phyloP scores from a whole-genome alignment of 176 grass and related monocot species.

The Rhipidocladum racemiflorum region DNA sequence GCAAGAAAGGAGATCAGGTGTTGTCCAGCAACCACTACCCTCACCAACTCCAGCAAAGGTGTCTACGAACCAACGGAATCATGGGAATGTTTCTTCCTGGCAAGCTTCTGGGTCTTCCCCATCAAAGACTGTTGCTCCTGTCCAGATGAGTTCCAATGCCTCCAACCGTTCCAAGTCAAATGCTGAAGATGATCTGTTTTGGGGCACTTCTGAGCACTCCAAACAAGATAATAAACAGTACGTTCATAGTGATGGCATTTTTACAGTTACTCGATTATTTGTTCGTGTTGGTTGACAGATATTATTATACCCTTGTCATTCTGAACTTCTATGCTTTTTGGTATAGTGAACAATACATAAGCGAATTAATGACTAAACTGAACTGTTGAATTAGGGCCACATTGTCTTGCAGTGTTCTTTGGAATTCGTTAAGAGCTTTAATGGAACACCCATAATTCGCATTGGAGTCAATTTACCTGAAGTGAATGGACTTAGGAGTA shows the following conservation, averaged over 20 bases:
- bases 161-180: slow-evolving; percentile 59
- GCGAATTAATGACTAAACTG: not conserved
- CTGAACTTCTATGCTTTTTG: not conserved
- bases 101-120: slow-evolving; percentile 77
- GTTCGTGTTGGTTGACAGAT: not conserved
- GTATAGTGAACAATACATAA: not conserved
- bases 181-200: slow-evolving; percentile 95
- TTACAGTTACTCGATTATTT: slow-evolving; percentile 4
- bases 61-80: slow-evolving; percentile 46
- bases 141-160: slow-evolving; percentile 52
- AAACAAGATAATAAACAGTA: slow-evolving; percentile 92
- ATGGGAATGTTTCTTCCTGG: slow-evolving; percentile 60
- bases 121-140: slow-evolving; percentile 59
- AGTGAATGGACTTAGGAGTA: not conserved
- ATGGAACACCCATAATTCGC: not conserved
- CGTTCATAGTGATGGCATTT: slow-evolving; percentile 1
- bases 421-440: not conserved
- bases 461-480: not conserved
- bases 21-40: slow-evolving; percentile 51
- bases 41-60: slow-evolving; percentile 40
- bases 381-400: not conserved
- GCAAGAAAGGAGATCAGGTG: slow-evolving; percentile 59
- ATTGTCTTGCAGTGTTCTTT: not conserved
- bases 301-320: not conserved
- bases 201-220: slow-evolving; percentile 73